These are phyloP conservation scores for Fistulina hepatica DNA, from an alignment of 1,284 basidiomycete genomes.

Conservation along the genomic window DNA sequence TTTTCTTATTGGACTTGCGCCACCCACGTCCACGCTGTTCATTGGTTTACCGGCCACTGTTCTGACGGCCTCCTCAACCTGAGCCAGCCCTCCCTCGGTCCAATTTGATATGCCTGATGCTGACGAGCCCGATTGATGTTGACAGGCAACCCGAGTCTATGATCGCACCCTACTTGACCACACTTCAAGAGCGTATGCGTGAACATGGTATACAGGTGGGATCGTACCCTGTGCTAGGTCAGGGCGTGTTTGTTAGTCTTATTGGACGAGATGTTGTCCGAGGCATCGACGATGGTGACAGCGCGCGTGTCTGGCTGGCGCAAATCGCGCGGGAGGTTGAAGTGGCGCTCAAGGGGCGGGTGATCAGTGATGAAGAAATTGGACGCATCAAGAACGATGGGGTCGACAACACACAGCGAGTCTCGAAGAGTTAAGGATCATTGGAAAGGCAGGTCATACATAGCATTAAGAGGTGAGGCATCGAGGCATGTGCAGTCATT, in stretches of 20 bases:
- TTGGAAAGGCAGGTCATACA: too few relatives aligned
- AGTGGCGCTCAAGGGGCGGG: conserved; percentile 40
- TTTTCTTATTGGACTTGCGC: conserved; percentile 3
- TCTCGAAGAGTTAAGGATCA: too few relatives aligned
- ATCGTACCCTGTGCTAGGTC: conserved; percentile 61
- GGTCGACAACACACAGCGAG: too few relatives aligned
- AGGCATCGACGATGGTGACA: conserved; percentile 15
- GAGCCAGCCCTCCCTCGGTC: not conserved
- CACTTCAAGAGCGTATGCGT: conserved; percentile 66
- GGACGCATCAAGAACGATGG: conserved; percentile 29
- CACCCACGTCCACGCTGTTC: conserved; percentile 5
- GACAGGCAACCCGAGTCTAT: conserved; percentile 71
- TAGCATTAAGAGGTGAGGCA: too few relatives aligned
- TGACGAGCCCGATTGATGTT: too few relatives aligned
- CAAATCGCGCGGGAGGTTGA: conserved; percentile 63
- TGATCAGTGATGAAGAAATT: conserved; percentile 53
- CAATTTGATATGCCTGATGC: too few relatives aligned
- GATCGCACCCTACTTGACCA: conserved; percentile 82
- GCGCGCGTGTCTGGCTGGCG: conserved; percentile 31
- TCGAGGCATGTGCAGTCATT: too few relatives aligned
- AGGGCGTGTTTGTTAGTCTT: conserved; percentile 58
- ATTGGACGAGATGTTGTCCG: conserved; percentile 47
- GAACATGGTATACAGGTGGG: conserved; percentile 75
- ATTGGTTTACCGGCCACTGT: conserved; percentile 2
- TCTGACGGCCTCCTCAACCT: not conserved